These are phyloP conservation scores for Phytophthora gonapodyides DNA, from an alignment of 352 stramenopile species.

Conservation along the genomic window DNA sequence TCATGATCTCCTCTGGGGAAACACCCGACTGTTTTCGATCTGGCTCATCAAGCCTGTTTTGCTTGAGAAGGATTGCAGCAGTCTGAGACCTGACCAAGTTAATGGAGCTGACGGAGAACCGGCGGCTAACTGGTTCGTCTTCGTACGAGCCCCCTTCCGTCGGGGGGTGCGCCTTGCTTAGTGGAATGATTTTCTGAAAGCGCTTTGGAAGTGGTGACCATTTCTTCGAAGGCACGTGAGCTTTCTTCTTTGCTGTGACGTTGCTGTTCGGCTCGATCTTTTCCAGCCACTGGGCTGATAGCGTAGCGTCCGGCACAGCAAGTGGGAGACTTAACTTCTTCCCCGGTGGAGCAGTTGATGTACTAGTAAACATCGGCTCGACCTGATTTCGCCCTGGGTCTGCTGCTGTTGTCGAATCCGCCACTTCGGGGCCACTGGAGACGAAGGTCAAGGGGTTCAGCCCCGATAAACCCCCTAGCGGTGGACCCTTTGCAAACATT, in stretches of 20 bases:
- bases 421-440: background rate
- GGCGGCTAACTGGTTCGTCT: constrained; percentile 25
- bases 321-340: constrained; percentile 21
- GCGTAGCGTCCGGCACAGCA: background rate
- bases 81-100: constrained; percentile 16
- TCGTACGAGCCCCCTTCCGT: background rate
- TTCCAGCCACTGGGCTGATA: background rate
- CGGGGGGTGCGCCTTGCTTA: background rate
- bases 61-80: background rate
- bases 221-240: background rate
- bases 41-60: constrained; percentile 9
- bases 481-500: background rate
- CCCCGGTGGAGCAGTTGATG: background rate
- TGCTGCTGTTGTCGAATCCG: background rate
- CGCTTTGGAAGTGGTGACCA: background rate
- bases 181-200: background rate
- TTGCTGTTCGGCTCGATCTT: background rate
- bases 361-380: too few relatives aligned
- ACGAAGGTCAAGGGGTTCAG: background rate
- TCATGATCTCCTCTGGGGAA: constrained; percentile 33
- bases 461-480: background rate
- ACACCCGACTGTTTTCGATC: constrained; percentile 2
- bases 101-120: constrained; percentile 40
- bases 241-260: background rate
- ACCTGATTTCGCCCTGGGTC: background rate